A percentile compares a stretch with the other conserved stretches of the same genome.
phyloP scores from a whole-genome alignment of 2,329 filamentous ascomycete genomes.

The Bipolaris oryzae region DNA sequence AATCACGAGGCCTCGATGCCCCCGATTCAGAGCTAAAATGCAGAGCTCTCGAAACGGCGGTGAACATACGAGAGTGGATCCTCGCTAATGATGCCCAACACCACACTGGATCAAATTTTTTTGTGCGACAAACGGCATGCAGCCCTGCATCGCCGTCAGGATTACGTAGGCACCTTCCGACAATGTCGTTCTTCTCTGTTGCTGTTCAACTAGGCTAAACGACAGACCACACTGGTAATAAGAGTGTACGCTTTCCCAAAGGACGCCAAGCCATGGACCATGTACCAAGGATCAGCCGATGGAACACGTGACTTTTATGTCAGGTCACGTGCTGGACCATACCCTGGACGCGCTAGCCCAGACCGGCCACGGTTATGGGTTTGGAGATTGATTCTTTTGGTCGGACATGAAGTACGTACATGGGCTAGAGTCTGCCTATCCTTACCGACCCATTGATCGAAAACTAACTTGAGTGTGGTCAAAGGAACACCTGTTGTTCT shows the following conservation, averaged over 20 bases:
- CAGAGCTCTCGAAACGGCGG: conserved; percentile 36
- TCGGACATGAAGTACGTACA: conserved; percentile 44
- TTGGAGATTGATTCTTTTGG: conserved; percentile 29
- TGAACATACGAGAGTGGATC: conserved; percentile 31
- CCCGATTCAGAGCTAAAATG: conserved; percentile 37
- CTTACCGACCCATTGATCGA: conserved; percentile 33
- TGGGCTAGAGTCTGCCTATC: conserved; percentile 36
- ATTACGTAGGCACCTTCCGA: conserved; percentile 30
- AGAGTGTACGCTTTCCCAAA: conserved; percentile 7
- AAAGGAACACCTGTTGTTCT: conserved; percentile 27
- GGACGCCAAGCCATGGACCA: conserved; percentile 1
- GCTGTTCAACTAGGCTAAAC: conserved; percentile 30
- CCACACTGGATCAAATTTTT: conserved; percentile 26
- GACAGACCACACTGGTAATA: conserved; percentile 21
- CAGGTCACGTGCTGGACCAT: not conserved
- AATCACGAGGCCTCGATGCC: conserved; percentile 27
- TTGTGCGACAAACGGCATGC: conserved; percentile 16
- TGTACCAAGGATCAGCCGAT: not conserved
- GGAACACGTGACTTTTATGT: conserved; percentile 4
- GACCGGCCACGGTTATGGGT: conserved; percentile 13
- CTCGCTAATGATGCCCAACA: conserved; percentile 26
- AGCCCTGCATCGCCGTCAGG: conserved; percentile 24
- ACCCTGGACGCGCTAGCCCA: conserved; percentile 6
- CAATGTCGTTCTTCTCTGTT: conserved; percentile 38
- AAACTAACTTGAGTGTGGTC: conserved; percentile 43